phyloP scores from a whole-genome alignment of 2,329 filamentous ascomycete genomes.

The Calonectria henricotiae region DNA sequence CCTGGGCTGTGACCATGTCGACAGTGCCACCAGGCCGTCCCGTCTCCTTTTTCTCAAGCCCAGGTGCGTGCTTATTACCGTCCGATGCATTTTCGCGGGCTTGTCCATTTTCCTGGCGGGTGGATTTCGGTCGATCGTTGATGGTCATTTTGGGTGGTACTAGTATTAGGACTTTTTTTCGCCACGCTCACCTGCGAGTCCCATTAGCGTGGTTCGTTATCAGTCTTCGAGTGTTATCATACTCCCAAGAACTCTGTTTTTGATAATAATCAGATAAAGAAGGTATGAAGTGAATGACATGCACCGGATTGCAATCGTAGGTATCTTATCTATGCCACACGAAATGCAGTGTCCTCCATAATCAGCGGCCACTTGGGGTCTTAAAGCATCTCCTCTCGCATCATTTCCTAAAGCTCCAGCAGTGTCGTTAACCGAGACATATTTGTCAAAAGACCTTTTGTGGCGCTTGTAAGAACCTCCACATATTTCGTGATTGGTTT shows the following conservation, averaged over 20 bases:
- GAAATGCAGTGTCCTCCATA: background rate
- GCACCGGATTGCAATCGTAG: background rate
- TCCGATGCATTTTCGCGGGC: background rate
- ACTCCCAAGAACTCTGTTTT: background rate
- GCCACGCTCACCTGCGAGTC: background rate
- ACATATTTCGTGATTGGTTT: background rate
- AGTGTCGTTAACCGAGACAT: background rate
- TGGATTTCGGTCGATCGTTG: background rate
- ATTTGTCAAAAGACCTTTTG: background rate
- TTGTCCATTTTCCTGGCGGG: background rate
- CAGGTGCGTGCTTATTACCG: background rate
- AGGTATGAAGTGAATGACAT: background rate
- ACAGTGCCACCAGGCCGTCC: background rate
- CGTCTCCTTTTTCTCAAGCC: background rate
- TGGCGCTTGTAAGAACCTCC: background rate
- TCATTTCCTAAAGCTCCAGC: background rate
- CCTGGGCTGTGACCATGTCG: conserved; percentile 35
- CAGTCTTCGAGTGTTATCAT: background rate
- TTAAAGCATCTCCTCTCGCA: background rate
- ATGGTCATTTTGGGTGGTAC: background rate
- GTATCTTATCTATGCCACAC: background rate
- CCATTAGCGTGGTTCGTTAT: background rate
- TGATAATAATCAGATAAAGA: background rate
- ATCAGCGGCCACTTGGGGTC: background rate
- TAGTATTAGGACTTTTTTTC: background rate